Evolutionary conservation across 805 yeast genomes (phyloP), one percentile per base, ranked within the genome.

Genomic region (Schwanniomyces polymorphus): DNA sequence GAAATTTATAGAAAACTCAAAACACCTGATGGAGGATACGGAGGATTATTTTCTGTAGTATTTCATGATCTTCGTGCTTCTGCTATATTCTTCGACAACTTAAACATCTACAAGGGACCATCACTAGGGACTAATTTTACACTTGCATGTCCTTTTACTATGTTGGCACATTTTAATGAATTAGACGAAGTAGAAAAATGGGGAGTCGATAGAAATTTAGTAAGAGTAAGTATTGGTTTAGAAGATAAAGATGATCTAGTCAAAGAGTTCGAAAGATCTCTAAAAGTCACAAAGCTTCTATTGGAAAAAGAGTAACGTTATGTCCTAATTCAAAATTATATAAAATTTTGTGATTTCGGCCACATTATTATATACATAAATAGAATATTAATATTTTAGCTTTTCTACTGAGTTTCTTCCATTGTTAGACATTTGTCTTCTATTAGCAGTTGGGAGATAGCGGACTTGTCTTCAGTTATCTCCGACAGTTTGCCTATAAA

Each of bases 51-150:
- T 26, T 87, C 96, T 4, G 67, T 91, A 40, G 78, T 86, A 8
- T 88, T 91, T 67, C 67, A 80, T 44, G 75, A 81, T 5, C 81
- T 85, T 7, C 70, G 73, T 17, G 82, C 80, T 53, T 96, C 96
- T 0, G 74, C 76, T 34, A 70, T 70, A n/a, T 91, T 91, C 63
- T 91, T 86, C 69, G 82, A 91, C 64, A 74, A 80, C 7, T 77
- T 83, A 31, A 70, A 76, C 41, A 66, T 87, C 50, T 86, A 89
- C 50, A 91, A 91, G 68, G 97, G 97, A 2, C 97, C 97, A 2
- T 85, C 94, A 12, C 75, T 91, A 54, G 97, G 97, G 9, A 89
- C 97, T 0, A 91, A 88, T 67, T 88, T 88, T 70, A 86, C 96
- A 0, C 73, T 91, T 55, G 91, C 91, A 4, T 90, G 96, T 62